Conservation (phyloP, 78 protist species). For the Dictyostelium brefeldianum region DNA sequence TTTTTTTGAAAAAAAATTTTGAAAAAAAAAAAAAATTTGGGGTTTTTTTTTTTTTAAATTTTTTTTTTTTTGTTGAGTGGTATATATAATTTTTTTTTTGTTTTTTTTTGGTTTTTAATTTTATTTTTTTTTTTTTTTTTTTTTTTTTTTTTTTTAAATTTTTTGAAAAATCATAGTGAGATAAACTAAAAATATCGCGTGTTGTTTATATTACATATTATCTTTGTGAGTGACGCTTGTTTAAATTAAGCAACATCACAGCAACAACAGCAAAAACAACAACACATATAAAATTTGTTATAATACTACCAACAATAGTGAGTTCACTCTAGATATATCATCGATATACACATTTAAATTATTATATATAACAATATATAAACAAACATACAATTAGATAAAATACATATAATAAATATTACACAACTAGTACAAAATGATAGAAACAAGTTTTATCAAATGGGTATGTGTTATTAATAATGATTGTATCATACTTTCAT, state of each 20-base stretch:
- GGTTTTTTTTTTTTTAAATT: background rate
- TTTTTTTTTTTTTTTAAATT: background rate
- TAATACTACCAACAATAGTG: too few species aligned
- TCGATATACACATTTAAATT: background rate
- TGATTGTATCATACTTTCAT: background rate
- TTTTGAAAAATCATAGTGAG: background rate
- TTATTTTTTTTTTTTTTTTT: slow-evolving; percentile 18
- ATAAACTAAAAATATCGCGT: background rate
- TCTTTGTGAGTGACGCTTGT: too few species aligned
- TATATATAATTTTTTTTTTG: too few species aligned
- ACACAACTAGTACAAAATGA: background rate
- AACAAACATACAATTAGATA: background rate
- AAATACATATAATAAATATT: background rate
- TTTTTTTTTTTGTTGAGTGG: too few species aligned
- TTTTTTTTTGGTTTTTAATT: background rate
- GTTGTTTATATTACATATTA: background rate
- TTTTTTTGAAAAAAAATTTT: too few species aligned
- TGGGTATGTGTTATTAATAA: slow-evolving; percentile 30
- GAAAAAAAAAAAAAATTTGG: background rate
- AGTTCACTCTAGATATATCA: too few species aligned
- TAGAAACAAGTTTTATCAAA: slow-evolving; percentile 30
- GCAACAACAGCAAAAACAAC: too few species aligned
- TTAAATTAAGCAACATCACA: too few species aligned
- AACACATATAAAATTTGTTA: too few species aligned
- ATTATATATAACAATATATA: background rate